Conservation (phyloP, 352 stramenopile species). For the Pythium phragmiticola region DNA sequence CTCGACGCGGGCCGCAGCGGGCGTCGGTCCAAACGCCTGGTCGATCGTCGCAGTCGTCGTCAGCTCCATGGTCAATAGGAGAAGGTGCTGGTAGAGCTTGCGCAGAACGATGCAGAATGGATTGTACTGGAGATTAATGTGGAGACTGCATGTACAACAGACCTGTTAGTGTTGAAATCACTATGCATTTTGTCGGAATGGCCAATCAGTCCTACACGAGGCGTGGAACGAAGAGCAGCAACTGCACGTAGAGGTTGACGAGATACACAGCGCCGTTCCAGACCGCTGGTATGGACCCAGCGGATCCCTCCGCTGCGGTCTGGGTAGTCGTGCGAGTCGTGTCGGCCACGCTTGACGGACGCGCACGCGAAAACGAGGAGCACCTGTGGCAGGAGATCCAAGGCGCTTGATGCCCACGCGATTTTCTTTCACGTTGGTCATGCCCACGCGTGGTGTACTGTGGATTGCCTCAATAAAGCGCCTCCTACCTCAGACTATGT, state of each 20-base stretch:
- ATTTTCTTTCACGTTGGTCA: conserved; percentile 21
- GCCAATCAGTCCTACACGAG: conserved; percentile 38
- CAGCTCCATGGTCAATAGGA: conserved; percentile 27
- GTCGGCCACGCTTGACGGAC: background rate
- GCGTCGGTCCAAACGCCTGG: conserved; percentile 9
- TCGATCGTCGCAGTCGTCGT: conserved; percentile 13
- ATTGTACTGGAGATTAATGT: conserved; percentile 71
- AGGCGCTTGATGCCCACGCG: conserved; percentile 16
- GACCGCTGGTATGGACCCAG: conserved; percentile 30
- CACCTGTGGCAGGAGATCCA: background rate
- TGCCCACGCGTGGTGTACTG: background rate
- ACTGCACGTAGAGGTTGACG: conserved; percentile 52
- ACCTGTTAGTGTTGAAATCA: background rate
- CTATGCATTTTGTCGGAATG: background rate
- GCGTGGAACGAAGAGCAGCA: conserved; percentile 67
- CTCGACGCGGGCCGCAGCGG: background rate
- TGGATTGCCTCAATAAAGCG: conserved; percentile 1
- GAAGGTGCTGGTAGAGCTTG: conserved; percentile 34
- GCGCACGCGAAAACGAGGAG: background rate
- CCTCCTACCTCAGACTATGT: background rate
- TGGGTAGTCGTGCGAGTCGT: conserved; percentile 9
- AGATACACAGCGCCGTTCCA: conserved; percentile 44
- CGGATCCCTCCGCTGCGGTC: conserved; percentile 12
- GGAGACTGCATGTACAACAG: conserved; percentile 24
- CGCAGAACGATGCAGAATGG: conserved; percentile 54